A percentile compares a stretch with the other conserved stretches of the same genome.
These are phyloP conservation scores for Lavandula angustifolia DNA, from an alignment of 257 asterid species.

Conservation along the genomic window DNA sequence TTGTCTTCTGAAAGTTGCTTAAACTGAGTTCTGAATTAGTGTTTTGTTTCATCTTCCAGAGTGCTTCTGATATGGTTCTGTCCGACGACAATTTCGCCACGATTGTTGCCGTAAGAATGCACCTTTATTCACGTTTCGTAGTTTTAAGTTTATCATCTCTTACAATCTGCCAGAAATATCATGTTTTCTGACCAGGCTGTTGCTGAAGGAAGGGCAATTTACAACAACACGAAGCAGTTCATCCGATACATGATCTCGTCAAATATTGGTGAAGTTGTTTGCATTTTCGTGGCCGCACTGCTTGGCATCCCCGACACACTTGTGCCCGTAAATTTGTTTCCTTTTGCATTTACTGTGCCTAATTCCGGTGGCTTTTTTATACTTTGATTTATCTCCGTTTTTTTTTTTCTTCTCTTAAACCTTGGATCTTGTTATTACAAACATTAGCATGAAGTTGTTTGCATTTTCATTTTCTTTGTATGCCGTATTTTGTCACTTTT, in stretches of 20 bases:
- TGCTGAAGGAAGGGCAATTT: slow-evolving; percentile 99
- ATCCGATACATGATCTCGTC: slow-evolving; percentile 99
- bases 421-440: slow-evolving; percentile 11
- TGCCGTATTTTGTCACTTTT: too few species aligned
- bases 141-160: slow-evolving; percentile 21
- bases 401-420: background rate
- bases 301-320: slow-evolving; percentile 99
- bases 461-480: too few species aligned
- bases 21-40: slow-evolving; percentile 34
- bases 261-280: slow-evolving; percentile 99
- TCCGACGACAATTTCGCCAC: slow-evolving; percentile 98
- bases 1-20: slow-evolving; percentile 33
- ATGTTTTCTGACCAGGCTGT: slow-evolving; percentile 66
- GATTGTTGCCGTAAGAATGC: slow-evolving; percentile 85
- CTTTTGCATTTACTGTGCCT: slow-evolving; percentile 17
- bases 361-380: background rate
- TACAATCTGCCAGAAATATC: slow-evolving; percentile 18
- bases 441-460: background rate
- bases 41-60: slow-evolving; percentile 61
- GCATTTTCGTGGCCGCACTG: slow-evolving; percentile 96
- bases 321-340: slow-evolving; percentile 76
- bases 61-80: slow-evolving; percentile 99
- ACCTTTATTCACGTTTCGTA: slow-evolving; percentile 18
- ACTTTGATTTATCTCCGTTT: slow-evolving; percentile 34
- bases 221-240: slow-evolving; percentile 93